Evolutionary conservation across 306 rosid species (phyloP).

Genomic region (Senna tora): DNA sequence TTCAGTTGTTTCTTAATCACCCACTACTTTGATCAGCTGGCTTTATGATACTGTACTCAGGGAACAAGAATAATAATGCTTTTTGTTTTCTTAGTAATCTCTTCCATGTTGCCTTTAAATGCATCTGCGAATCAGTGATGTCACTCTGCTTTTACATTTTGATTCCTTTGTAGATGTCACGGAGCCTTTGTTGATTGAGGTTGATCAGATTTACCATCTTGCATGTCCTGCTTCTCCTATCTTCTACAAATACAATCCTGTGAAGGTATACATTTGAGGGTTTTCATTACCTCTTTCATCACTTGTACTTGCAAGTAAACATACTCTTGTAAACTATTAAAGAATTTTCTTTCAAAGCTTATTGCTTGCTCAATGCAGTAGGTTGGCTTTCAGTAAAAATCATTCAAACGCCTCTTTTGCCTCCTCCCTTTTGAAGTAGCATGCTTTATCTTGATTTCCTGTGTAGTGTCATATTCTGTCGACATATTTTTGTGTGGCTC

Average conservation of each 20-base stretch:
- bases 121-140: constrained; percentile 19
- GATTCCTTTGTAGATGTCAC: constrained; percentile 69
- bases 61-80: constrained; percentile 13
- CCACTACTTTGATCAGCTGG: constrained; percentile 18
- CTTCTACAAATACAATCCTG: constrained; percentile 96
- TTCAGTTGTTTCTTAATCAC: constrained; percentile 23
- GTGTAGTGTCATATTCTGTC: constrained; percentile 12
- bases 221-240: constrained; percentile 99
- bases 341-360: constrained; percentile 6
- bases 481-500: constrained; percentile 18
- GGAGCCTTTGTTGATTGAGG: constrained; percentile 84
- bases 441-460: constrained; percentile 10
- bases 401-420: neutral
- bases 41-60: constrained; percentile 4
- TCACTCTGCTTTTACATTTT: constrained; percentile 32
- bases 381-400: neutral
- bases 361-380: constrained; percentile 3
- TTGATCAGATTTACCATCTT: constrained; percentile 94
- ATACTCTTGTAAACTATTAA: constrained; percentile 10
- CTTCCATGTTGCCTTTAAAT: constrained; percentile 25
- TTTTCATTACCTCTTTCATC: constrained; percentile 28
- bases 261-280: constrained; percentile 59
- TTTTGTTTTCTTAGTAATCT: constrained; percentile 19
- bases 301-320: constrained; percentile 20
- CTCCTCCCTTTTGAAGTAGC: too few species aligned